Evolutionary conservation across 2,329 filamentous ascomycete genomes (phyloP).

Genomic region (Verticillium nonalfalfae): DNA sequence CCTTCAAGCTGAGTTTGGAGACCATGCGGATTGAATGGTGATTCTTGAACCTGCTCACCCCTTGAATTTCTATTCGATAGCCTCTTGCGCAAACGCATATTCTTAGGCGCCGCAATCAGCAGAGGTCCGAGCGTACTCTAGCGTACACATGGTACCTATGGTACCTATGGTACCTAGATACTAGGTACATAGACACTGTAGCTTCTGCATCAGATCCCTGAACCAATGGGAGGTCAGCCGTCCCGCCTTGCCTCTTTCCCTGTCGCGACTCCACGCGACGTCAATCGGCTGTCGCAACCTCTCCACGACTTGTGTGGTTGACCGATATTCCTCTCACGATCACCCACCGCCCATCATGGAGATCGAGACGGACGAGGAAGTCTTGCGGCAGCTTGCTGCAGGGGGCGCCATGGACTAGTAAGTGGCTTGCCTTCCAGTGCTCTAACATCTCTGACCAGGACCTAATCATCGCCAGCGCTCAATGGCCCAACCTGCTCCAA

Average conservation of each 20-base stretch:
- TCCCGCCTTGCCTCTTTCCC: neutral
- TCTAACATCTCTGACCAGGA: neutral
- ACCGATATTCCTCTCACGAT: neutral
- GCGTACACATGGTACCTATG: too few species aligned
- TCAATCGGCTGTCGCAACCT: neutral
- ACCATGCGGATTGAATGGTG: too few species aligned
- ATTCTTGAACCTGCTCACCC: too few species aligned
- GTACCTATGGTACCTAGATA: too few species aligned
- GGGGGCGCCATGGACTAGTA: conserved; percentile 52
- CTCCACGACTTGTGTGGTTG: neutral
- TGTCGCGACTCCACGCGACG: neutral
- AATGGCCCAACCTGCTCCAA: conserved; percentile 63
- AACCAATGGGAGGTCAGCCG: neutral
- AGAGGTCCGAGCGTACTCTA: too few species aligned
- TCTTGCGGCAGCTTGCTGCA: conserved; percentile 41
- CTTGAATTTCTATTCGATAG: too few species aligned
- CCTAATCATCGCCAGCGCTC: conserved; percentile 40
- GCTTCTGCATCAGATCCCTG: neutral
- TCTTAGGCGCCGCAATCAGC: too few species aligned
- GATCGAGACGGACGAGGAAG: conserved; percentile 45
- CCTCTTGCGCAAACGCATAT: too few species aligned
- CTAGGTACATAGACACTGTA: too few species aligned
- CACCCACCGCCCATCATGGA: conserved; percentile 38
- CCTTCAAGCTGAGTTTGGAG: too few species aligned
- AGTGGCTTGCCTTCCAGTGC: conserved; percentile 17